phyloP scores from a whole-genome alignment of 1,284 basidiomycete genomes.

The Leccinum solheimii region DNA sequence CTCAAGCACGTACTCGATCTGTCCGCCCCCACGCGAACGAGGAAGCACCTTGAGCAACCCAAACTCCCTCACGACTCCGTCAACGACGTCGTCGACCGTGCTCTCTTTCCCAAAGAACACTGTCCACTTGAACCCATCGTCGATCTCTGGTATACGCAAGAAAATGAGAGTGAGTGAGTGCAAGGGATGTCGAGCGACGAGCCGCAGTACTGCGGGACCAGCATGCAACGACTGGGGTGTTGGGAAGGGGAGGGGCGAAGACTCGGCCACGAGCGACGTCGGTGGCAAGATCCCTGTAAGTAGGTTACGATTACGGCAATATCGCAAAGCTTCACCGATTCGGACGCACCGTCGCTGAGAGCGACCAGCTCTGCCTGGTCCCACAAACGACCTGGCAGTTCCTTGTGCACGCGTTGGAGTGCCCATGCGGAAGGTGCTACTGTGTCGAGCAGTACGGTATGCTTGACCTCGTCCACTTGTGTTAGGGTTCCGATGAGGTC shows the following conservation, averaged over 20 bases:
- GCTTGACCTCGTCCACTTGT: constrained; percentile 46
- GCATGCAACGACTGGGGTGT: constrained; percentile 68
- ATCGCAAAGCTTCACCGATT: background rate
- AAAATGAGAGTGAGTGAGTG: constrained; percentile 60
- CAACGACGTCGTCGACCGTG: constrained; percentile 55
- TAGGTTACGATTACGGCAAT: background rate
- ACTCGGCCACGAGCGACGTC: constrained; percentile 40
- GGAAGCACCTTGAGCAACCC: constrained; percentile 66
- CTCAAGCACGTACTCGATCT: constrained; percentile 66
- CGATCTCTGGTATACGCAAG: constrained; percentile 74
- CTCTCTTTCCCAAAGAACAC: constrained; percentile 59
- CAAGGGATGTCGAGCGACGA: constrained; percentile 68
- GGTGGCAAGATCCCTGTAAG: constrained; percentile 53
- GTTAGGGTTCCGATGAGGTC: constrained; percentile 58
- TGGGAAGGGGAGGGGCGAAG: constrained; percentile 68
- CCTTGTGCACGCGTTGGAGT: constrained; percentile 59
- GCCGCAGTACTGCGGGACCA: constrained; percentile 55
- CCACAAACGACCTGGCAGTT: constrained; percentile 63
- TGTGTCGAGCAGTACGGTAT: constrained; percentile 53
- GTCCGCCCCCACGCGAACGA: constrained; percentile 56
- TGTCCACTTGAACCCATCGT: constrained; percentile 69
- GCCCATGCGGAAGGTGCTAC: constrained; percentile 59
- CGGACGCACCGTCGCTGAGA: constrained; percentile 63
- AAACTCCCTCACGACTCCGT: constrained; percentile 59
- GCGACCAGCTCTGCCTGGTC: constrained; percentile 65